Percentiles rank a stretch among this genome's conserved stretches.
phyloP scores from a whole-genome alignment of 176 grass and related monocot genomes.

The Aegilops bicornis region DNA sequence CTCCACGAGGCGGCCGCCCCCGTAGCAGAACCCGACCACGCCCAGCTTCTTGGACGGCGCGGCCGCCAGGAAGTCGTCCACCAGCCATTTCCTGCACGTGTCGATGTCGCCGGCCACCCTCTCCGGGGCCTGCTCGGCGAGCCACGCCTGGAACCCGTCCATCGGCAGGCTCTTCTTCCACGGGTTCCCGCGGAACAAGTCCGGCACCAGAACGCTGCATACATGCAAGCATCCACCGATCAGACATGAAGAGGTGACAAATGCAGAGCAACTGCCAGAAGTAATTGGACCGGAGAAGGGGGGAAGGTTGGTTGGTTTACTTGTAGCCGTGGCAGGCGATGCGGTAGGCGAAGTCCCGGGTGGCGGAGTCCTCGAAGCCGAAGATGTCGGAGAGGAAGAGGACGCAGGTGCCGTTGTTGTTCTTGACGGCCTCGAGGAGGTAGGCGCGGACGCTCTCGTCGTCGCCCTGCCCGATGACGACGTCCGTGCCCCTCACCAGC shows the following conservation, averaged over 20 bases:
- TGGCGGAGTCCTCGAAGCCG: constrained; percentile 87
- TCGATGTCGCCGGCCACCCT: constrained; percentile 69
- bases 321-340: constrained; percentile 96
- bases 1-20: constrained; percentile 66
- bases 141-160: constrained; percentile 41
- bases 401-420: constrained; percentile 88
- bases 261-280: neutral
- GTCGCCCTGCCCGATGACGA: constrained; percentile 71
- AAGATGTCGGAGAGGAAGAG: constrained; percentile 83
- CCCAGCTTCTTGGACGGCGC: constrained; percentile 72
- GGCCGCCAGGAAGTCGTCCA: constrained; percentile 61
- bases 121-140: constrained; percentile 22
- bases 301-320: constrained; percentile 2
- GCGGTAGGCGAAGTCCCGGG: constrained; percentile 85
- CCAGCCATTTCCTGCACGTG: constrained; percentile 65
- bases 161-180: constrained; percentile 41
- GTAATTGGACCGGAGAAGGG: neutral
- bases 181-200: constrained; percentile 76
- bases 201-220: constrained; percentile 83
- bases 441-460: constrained; percentile 54
- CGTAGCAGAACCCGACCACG: constrained; percentile 82
- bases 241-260: neutral
- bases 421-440: constrained; percentile 86
- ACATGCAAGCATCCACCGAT: neutral
- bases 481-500: constrained; percentile 70